A percentile compares a stretch with the other conserved stretches of the same genome.
These are phyloP conservation scores for Teunomyces pallodes DNA, from an alignment of 805 yeast species.

Conservation along the genomic window DNA sequence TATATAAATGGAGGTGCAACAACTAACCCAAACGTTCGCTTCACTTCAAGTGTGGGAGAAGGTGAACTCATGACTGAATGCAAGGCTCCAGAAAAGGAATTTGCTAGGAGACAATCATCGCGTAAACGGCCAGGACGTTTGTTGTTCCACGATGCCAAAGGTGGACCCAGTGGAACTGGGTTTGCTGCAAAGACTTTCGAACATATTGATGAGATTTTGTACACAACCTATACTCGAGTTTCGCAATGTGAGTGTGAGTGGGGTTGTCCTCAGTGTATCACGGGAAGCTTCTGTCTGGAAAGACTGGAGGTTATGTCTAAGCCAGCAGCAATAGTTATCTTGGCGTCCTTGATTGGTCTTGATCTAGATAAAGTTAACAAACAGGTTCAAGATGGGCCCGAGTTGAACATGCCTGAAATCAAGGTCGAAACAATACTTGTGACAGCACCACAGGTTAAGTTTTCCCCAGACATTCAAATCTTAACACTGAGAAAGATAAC, in stretches of 20 bases:
- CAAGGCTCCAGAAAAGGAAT: constrained; percentile 96
- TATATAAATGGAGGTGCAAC: constrained; percentile 69
- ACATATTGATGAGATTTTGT: constrained; percentile 63
- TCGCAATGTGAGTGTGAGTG: constrained; percentile 67
- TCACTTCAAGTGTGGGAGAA: constrained; percentile 29
- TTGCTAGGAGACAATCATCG: constrained; percentile 67
- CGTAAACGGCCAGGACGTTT: constrained; percentile 85
- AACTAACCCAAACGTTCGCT: constrained; percentile 32
- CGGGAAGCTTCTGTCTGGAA: constrained; percentile 79
- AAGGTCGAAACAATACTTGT: constrained; percentile 67
- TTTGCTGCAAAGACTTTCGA: constrained; percentile 77
- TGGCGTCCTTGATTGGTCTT: constrained; percentile 59
- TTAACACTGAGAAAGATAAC: constrained; percentile 17
- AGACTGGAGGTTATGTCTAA: constrained; percentile 80
- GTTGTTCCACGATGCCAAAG: constrained; percentile 79
- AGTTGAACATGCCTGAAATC: constrained; percentile 67
- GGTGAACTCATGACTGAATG: constrained; percentile 87
- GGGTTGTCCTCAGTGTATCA: constrained; percentile 88
- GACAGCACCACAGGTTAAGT: constrained; percentile 52
- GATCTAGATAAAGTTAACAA: constrained; percentile 42
- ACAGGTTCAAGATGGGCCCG: constrained; percentile 67
- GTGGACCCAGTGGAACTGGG: constrained; percentile 80
- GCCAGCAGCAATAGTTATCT: constrained; percentile 72
- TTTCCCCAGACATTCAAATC: constrained; percentile 55
- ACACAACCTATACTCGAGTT: constrained; percentile 57